These are phyloP conservation scores for Acanthochlamys bracteata DNA, from an alignment of 106 monocot species.

Conservation along the genomic window DNA sequence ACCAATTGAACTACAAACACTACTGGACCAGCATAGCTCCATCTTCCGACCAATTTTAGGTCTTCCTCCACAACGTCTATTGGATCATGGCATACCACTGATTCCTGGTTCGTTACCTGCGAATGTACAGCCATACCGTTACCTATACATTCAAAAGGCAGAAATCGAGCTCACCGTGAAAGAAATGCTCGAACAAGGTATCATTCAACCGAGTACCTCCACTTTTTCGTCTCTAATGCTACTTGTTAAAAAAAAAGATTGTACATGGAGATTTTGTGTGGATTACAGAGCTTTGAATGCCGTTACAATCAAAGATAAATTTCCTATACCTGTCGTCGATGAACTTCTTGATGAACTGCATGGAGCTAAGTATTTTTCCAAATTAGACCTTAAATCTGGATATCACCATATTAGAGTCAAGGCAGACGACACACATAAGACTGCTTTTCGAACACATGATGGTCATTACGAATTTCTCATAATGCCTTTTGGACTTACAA, in stretches of 20 bases:
- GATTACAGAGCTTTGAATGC: slow-evolving; percentile 8
- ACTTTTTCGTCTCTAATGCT: slow-evolving; percentile 3
- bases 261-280: slow-evolving; percentile 5
- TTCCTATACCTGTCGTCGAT: not conserved
- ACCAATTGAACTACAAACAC: not conserved
- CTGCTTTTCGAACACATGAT: slow-evolving; percentile 2
- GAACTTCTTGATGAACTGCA: not conserved
- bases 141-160: not conserved
- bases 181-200: not conserved
- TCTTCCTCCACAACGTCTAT: not conserved
- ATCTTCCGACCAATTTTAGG: not conserved
- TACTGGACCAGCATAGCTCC: not conserved
- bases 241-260: slow-evolving; percentile 5
- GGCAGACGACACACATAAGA: not conserved
- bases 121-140: slow-evolving; percentile 1
- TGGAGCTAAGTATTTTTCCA: not conserved
- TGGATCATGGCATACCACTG: slow-evolving; percentile 6
- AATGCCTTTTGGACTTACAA: slow-evolving; percentile 1
- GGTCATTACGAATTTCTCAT: slow-evolving; percentile 3
- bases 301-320: not conserved
- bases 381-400: not conserved
- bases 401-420: not conserved
- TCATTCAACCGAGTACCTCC: slow-evolving; percentile 1
- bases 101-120: not conserved
- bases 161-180: slow-evolving; percentile 1